Percentiles rank a stretch among this genome's conserved stretches.
Conservation (phyloP, 2,329 filamentous ascomycete genomes). For the Neonectria punicea region DNA sequence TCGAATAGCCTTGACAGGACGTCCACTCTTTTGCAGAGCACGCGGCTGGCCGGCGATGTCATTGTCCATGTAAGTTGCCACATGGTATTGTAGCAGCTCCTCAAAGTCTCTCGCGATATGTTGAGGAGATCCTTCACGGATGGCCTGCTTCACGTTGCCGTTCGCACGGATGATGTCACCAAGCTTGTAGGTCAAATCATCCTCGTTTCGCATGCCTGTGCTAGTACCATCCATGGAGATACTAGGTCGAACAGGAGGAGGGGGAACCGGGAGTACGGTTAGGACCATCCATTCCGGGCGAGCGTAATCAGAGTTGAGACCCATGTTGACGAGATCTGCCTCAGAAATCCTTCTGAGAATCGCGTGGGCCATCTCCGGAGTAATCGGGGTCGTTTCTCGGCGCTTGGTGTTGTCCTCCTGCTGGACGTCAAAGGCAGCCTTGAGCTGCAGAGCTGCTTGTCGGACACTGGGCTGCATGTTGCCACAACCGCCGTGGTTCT, state of each 20-base stretch:
- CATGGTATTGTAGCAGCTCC: constrained; percentile 92
- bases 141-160: constrained; percentile 90
- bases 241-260: constrained; percentile 94
- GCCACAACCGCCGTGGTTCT: constrained; percentile 89
- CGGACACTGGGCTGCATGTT: constrained; percentile 90
- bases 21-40: constrained; percentile 94
- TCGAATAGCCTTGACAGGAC: constrained; percentile 95
- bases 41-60: constrained; percentile 96
- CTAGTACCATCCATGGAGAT: constrained; percentile 97
- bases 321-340: constrained; percentile 85
- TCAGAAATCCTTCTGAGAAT: constrained; percentile 88
- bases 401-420: constrained; percentile 76
- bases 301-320: constrained; percentile 93
- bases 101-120: constrained; percentile 95
- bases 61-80: constrained; percentile 99
- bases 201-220: constrained; percentile 92
- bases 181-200: constrained; percentile 99
- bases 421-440: constrained; percentile 73
- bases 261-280: constrained; percentile 93
- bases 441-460: constrained; percentile 85
- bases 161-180: constrained; percentile 99
- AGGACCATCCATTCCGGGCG: constrained; percentile 98
- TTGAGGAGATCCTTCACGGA: constrained; percentile 89
- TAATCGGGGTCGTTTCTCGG: constrained; percentile 84
- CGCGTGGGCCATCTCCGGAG: constrained; percentile 83